These are phyloP conservation scores for Nicotiana tomentosiformis DNA, from an alignment of 257 asterid genomes.

Conservation along the genomic window DNA sequence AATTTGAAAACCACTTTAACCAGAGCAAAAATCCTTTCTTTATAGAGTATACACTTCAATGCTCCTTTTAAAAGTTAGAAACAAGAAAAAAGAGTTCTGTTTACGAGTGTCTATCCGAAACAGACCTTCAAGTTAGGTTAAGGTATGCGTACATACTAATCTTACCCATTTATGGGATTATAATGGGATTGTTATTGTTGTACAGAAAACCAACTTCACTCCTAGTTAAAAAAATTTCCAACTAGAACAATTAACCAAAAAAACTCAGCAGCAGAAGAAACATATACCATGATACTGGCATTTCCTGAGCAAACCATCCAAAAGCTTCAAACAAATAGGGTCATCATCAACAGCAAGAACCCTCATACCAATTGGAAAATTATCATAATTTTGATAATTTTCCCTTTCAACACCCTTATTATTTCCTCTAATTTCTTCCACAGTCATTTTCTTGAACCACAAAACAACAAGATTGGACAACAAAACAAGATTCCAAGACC, in stretches of 20 bases:
- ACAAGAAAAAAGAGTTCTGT: background rate
- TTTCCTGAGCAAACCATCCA: slow-evolving; percentile 64
- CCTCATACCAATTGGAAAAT: slow-evolving; percentile 77
- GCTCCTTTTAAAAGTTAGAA: background rate
- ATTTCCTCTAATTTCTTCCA: slow-evolving; percentile 42
- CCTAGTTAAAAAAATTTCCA: too few relatives aligned
- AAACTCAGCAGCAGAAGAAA: background rate
- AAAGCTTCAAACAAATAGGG: slow-evolving; percentile 58
- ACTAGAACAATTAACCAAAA: background rate
- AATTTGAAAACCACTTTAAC: background rate
- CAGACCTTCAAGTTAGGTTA: too few relatives aligned
- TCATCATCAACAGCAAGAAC: slow-evolving; percentile 95
- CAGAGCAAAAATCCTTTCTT: background rate
- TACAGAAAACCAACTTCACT: too few relatives aligned
- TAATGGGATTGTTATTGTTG: too few relatives aligned
- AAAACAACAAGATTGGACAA: background rate
- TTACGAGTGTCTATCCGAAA: too few relatives aligned
- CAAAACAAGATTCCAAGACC: slow-evolving; percentile 17
- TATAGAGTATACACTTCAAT: background rate
- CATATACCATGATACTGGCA: slow-evolving; percentile 79
- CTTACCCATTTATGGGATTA: too few relatives aligned
- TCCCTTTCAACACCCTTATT: slow-evolving; percentile 18
- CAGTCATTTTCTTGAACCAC: slow-evolving; percentile 45
- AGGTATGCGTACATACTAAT: too few relatives aligned
- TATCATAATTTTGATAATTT: slow-evolving; percentile 26